Percentiles rank a stretch among this genome's conserved stretches.
Evolutionary conservation across 192 early-diverging fungal species (phyloP).

Genomic region (Linnemannia zychae): DNA sequence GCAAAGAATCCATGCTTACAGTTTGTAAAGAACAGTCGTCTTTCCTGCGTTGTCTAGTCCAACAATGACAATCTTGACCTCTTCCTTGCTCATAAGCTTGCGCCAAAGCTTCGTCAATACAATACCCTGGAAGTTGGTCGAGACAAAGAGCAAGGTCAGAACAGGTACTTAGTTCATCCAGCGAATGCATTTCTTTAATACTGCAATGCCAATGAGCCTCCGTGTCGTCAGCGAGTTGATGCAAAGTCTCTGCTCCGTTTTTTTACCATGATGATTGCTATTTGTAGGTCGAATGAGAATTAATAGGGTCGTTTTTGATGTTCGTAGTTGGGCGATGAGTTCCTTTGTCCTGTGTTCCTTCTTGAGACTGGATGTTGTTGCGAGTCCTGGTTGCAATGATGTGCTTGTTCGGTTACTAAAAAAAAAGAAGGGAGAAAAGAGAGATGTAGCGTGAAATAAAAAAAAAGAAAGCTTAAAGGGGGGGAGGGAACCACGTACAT

Average conservation of each 20-base stretch:
- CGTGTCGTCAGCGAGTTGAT: background rate
- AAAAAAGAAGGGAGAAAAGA: background rate
- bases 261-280: background rate
- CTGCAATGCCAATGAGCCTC: background rate
- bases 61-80: slow-evolving; percentile 80
- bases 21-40: slow-evolving; percentile 74
- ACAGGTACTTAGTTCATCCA: too few relatives aligned
- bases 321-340: background rate
- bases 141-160: background rate
- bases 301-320: background rate
- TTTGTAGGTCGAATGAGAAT: background rate
- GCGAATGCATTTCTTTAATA: background rate
- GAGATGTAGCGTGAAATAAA: background rate
- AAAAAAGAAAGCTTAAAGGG: background rate
- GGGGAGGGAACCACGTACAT: background rate
- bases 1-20: slow-evolving; percentile 47
- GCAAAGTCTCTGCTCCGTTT: background rate
- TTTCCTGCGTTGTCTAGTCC: slow-evolving; percentile 82
- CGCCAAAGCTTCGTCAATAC: slow-evolving; percentile 71
- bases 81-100: slow-evolving; percentile 68
- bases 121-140: slow-evolving; percentile 56
- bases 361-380: background rate
- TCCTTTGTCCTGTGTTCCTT: background rate
- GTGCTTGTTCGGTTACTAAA: background rate
- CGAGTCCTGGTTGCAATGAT: background rate